phyloP scores from a whole-genome alignment of 768 basidiomycete genomes.

The Gloeostereum incarnatum region DNA sequence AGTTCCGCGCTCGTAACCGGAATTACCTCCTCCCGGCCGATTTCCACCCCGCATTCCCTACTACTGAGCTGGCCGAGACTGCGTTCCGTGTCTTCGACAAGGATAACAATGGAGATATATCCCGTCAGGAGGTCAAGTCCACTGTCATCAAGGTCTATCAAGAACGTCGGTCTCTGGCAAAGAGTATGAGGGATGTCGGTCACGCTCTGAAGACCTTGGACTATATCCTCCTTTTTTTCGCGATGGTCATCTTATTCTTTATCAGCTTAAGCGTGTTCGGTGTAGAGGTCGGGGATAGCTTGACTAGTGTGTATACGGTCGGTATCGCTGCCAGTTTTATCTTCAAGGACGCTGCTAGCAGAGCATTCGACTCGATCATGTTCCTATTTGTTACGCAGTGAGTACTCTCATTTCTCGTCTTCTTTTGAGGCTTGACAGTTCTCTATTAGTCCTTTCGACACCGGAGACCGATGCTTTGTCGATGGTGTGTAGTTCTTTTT shows the following conservation, averaged over 20 bases:
- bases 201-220: constrained; percentile 59
- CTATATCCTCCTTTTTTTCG: constrained; percentile 52
- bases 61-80: constrained; percentile 42
- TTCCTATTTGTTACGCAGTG: constrained; percentile 80
- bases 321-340: constrained; percentile 71
- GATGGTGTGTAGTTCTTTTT: constrained; percentile 37
- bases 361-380: constrained; percentile 73
- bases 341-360: constrained; percentile 67
- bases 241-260: constrained; percentile 58
- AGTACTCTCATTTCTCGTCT: constrained; percentile 17
- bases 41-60: constrained; percentile 60
- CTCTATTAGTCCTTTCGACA: constrained; percentile 60
- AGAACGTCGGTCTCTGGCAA: constrained; percentile 66
- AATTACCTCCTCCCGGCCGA: constrained; percentile 58
- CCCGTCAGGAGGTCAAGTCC: constrained; percentile 66
- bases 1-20: constrained; percentile 44
- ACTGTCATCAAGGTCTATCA: constrained; percentile 64
- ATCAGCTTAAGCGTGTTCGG: constrained; percentile 67
- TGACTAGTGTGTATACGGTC: constrained; percentile 68
- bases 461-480: constrained; percentile 76
- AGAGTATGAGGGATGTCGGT: constrained; percentile 70
- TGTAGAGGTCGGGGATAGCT: constrained; percentile 50
- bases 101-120: constrained; percentile 71
- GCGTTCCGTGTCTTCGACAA: constrained; percentile 73
- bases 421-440: constrained; percentile 6